Evolutionary conservation across 441 rosid species (phyloP), one percentile per base, ranked within the genome.

Genomic region (Populus trichocarpa): DNA sequence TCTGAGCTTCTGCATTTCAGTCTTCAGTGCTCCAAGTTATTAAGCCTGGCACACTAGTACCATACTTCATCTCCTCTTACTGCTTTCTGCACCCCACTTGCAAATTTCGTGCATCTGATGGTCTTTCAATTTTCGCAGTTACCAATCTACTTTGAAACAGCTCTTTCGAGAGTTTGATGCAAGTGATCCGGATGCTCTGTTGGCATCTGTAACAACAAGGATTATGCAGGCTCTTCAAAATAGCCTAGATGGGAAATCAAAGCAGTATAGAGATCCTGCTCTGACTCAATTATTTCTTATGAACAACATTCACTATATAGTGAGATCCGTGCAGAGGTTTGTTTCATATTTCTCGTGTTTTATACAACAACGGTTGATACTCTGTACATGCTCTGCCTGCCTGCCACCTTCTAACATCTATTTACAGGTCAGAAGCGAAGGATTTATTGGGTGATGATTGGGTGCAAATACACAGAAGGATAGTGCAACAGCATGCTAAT

Each of bases 401-500:
- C 38, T 42, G 46, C 69, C 6, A 64, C 66, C 77, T 74, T 66
- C 66, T 68, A 69, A 40, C 14, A 35, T 75, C 22, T 38, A 13
- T 20, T 79, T 42, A 77, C 91, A 94, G 99, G 89, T 96, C 99
- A 22, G 98, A 96, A 82, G 98, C 98, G 38, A 96, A 92, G 84
- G 97, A 96, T 76, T 77, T 90, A 73, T 82, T 96, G 78, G 98
- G 99, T 79, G 98, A 96, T 86, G 99, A 93, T 77, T 96, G 99
- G 99, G 96, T 96, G 78, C 99, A 96, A 86, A 96, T 91, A 80
- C 98, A 96, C 81, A 59, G 99, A 83, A 86, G 99, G 78, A 92
- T 91, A 33, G 98, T 96, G 50, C 97, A 94, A 77, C 98, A 94
- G 82, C 97, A 94, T 32, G 99, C 99, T 67, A 96, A 96, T 84